These are phyloP conservation scores for Ophiobolus disseminans DNA, from an alignment of 2,329 filamentous ascomycete species.

Conservation along the genomic window DNA sequence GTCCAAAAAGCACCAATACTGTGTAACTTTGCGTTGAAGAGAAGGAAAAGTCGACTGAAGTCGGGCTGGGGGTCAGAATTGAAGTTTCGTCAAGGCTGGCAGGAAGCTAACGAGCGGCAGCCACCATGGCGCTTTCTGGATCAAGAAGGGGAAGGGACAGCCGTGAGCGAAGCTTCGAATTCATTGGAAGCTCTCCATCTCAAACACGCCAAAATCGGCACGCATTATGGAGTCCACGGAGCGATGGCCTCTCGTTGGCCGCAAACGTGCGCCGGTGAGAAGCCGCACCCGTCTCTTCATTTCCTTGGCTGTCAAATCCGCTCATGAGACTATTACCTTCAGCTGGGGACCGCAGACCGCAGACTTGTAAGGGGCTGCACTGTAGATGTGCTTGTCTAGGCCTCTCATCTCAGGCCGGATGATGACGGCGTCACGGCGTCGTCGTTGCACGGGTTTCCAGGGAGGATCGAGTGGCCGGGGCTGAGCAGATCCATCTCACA, in stretches of 20 bases:
- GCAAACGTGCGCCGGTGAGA: constrained; percentile 26
- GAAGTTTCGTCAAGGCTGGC: constrained; percentile 18
- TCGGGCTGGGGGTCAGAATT: constrained; percentile 21
- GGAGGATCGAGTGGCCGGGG: constrained; percentile 16
- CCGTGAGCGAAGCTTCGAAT: constrained; percentile 20
- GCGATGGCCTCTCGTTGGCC: constrained; percentile 34
- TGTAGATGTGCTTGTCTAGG: constrained; percentile 1
- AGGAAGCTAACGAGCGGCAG: constrained; percentile 31
- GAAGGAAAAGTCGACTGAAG: constrained; percentile 17
- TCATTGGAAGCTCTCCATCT: constrained; percentile 28
- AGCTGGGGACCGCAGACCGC: constrained; percentile 12
- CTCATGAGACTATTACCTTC: constrained; percentile 6
- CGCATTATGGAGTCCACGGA: constrained; percentile 30
- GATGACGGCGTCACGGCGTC: constrained; percentile 7
- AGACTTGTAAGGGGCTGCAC: constrained; percentile 13
- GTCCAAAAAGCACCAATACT: constrained; percentile 33
- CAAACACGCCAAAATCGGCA: constrained; percentile 38
- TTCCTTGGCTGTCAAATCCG: constrained; percentile 27
- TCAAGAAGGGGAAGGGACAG: constrained; percentile 22
- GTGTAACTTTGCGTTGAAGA: constrained; percentile 24
- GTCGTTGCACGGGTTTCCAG: constrained; percentile 9
- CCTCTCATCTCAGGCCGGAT: background rate
- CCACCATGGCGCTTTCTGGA: constrained; percentile 33
- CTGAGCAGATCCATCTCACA: constrained; percentile 18
- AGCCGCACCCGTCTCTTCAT: constrained; percentile 36